phyloP scores from a whole-genome alignment of 495 filamentous ascomycete genomes.

The Tuber indicum region DNA sequence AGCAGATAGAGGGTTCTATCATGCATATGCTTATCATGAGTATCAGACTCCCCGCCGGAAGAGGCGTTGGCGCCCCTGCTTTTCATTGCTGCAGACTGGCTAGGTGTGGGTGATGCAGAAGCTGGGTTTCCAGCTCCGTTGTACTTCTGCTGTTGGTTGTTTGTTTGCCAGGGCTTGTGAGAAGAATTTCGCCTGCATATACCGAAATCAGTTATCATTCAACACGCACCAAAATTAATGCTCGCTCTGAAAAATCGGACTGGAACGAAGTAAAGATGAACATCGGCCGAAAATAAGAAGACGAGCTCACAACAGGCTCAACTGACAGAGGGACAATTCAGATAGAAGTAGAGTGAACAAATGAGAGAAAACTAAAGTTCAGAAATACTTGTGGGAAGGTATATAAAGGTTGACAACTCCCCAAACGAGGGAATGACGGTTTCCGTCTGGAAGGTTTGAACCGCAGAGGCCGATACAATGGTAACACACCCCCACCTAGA shows the following conservation, averaged over 20 bases:
- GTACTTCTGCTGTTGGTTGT: conserved; percentile 39
- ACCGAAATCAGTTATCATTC: conserved; percentile 12
- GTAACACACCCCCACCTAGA: background rate
- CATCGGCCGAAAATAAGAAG: background rate
- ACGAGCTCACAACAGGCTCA: background rate
- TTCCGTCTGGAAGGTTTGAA: conserved; percentile 8
- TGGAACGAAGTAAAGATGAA: background rate
- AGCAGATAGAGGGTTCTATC: conserved; percentile 60
- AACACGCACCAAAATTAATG: conserved; percentile 7
- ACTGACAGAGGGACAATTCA: background rate
- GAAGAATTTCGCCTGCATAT: conserved; percentile 34
- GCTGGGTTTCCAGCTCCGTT: conserved; percentile 24
- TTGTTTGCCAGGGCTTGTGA: conserved; percentile 38
- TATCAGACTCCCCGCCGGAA: conserved; percentile 48
- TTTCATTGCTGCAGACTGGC: conserved; percentile 46
- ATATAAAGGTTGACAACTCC: background rate
- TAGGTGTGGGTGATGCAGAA: conserved; percentile 43
- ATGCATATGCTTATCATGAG: conserved; percentile 58
- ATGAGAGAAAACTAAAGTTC: background rate
- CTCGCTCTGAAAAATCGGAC: background rate
- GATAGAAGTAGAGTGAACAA: background rate
- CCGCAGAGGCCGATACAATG: conserved; percentile 14
- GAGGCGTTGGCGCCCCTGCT: conserved; percentile 42
- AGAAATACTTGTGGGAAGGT: background rate
- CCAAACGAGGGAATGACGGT: background rate